Evolutionary conservation across 768 basidiomycete species (phyloP).

Genomic region (Sporobolomyces pararoseus): DNA sequence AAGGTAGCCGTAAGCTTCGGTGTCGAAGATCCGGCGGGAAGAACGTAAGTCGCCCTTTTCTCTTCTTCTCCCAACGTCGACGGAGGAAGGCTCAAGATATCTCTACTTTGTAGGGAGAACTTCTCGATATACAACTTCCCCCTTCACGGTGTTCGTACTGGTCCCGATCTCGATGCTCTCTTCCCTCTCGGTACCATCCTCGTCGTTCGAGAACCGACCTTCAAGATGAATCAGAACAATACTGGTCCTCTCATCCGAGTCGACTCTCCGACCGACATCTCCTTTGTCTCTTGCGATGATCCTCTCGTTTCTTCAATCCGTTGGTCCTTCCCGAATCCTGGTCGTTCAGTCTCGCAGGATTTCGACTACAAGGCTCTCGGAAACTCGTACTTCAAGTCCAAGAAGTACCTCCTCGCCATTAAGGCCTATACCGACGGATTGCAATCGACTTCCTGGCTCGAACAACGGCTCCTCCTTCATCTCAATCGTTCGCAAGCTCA

Average conservation of each 20-base stretch:
- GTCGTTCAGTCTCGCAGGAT: too few species aligned
- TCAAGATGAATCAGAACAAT: slow-evolving; percentile 38
- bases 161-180: slow-evolving; percentile 44
- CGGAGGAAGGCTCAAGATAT: too few species aligned
- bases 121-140: slow-evolving; percentile 6
- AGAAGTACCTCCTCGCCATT: slow-evolving; percentile 46
- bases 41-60: neutral
- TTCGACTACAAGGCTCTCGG: slow-evolving; percentile 45
- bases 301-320: slow-evolving; percentile 25
- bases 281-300: neutral
- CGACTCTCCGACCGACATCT: slow-evolving; percentile 43
- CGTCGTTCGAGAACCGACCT: slow-evolving; percentile 49
- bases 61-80: neutral
- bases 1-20: neutral
- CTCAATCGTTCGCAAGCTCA: slow-evolving; percentile 27
- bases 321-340: neutral
- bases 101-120: neutral
- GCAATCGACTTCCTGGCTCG: neutral
- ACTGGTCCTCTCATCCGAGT: slow-evolving; percentile 43
- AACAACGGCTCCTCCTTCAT: slow-evolving; percentile 13
- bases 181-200: slow-evolving; percentile 47
- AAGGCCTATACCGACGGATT: slow-evolving; percentile 44
- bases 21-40: slow-evolving; percentile 6
- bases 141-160: neutral
- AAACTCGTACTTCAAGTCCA: slow-evolving; percentile 43